Base-by-base conservation (phyloP, 805 yeast genomes). In the Myxozyma lipomycoides region DNA sequence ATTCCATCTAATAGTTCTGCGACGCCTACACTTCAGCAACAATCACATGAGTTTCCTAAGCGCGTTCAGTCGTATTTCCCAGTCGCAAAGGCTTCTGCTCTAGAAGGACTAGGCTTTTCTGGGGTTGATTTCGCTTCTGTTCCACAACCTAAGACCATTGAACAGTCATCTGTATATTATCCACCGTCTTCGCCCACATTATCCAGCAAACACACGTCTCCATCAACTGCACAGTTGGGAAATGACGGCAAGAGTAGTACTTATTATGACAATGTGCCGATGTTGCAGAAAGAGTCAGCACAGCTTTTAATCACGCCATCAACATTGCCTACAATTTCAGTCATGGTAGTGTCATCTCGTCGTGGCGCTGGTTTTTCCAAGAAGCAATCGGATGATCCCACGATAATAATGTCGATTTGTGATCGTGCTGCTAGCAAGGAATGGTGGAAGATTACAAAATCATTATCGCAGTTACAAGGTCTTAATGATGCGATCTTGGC, bases 401-500 rank as follows among this genome's bases (percentile, higher is more conserved):
- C 69, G 25, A 73, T 85, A 21, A 73, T 84, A 1, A 74, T 90
- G 47, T 75, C 83, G 17, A 79, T 85, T 3, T 70, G 76, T 41
- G 91, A 85, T 58, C 75, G 81, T 30, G 79, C 74, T 22, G 68
- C 82, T 1, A 71, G 73, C 36, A 81, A 81, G 53, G 87, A 82
- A 60, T 77, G 86, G 72, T 90, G 95, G 84, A 75, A 81, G 59
- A 79, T 87, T 46, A 72, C 80, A 38, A 88, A 88, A 62, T 67
- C 80, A 1, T 76, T 81, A 51, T 69, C 77, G 1, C 83, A 82
- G 59, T 69, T 91, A n/a, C 55, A 71, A 4, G 72, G 74, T 7
- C 73, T 90, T 55, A 95, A 88, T 66, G 66, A 69, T 21, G 78
- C 75, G 36, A 70, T 87, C 9, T 73, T 88, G 55, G 6, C 12